Evolutionary conservation across 805 yeast species (phyloP).

Genomic region (Nakazawaea wyomingensis): DNA sequence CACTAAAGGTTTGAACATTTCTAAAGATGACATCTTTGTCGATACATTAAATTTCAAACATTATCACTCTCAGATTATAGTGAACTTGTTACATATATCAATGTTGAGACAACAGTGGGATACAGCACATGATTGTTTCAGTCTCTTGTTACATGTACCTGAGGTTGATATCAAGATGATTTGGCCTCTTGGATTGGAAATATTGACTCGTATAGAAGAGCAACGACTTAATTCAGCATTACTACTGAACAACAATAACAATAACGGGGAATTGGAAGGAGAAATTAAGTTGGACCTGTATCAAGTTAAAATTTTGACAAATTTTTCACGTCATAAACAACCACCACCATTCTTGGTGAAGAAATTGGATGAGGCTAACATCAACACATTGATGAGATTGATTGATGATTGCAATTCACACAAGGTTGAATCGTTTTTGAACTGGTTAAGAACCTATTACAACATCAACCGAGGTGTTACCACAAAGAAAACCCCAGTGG

Average conservation of each 20-base stretch:
- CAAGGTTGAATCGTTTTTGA: slow-evolving; percentile 29
- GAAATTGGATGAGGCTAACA: not conserved
- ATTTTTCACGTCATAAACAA: not conserved
- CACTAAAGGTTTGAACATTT: not conserved
- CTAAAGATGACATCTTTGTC: not conserved
- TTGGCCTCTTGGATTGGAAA: slow-evolving; percentile 64
- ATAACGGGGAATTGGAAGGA: not conserved
- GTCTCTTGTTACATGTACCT: slow-evolving; percentile 42
- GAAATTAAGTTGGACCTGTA: slow-evolving; percentile 1
- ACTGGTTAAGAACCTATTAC: slow-evolving; percentile 29
- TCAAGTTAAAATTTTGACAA: slow-evolving; percentile 9
- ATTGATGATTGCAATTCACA: slow-evolving; percentile 2
- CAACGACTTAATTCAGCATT: not conserved
- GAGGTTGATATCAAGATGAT: slow-evolving; percentile 47
- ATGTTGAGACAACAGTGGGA: slow-evolving; percentile 49
- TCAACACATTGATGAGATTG: not conserved
- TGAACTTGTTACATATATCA: slow-evolving; percentile 42
- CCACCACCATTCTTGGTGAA: not conserved
- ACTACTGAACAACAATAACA: too few relatives aligned
- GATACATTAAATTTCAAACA: slow-evolving; percentile 3
- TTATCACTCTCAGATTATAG: slow-evolving; percentile 25
- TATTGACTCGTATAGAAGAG: slow-evolving; percentile 30
- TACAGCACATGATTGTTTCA: slow-evolving; percentile 47
- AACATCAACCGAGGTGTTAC: slow-evolving; percentile 10
- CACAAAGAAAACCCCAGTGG: slow-evolving; percentile 26